Evolutionary conservation across 345 rosid species (phyloP).

Genomic region (Gossypium raimondii): DNA sequence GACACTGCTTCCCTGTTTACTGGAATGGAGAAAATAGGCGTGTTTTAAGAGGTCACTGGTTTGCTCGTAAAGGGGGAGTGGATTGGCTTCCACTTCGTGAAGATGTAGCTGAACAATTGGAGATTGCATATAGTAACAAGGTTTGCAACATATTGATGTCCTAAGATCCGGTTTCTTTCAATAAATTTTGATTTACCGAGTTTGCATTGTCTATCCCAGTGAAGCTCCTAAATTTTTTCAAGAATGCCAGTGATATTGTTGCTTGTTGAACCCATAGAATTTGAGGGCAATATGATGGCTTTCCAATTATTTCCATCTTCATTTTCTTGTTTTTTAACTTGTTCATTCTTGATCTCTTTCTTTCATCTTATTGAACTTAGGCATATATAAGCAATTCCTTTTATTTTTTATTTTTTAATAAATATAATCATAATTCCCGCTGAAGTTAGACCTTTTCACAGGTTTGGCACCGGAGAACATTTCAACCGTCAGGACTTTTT

Average conservation of each 20-base stretch:
- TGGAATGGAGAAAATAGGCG: constrained; percentile 98
- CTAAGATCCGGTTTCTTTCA: not conserved
- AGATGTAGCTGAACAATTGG: constrained; percentile 87
- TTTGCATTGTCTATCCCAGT: not conserved
- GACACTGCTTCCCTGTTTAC: constrained; percentile 90
- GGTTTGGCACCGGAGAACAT: constrained; percentile 97
- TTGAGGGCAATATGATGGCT: not conserved
- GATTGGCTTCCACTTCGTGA: constrained; percentile 97
- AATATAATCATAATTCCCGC: constrained; percentile 4
- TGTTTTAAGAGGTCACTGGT: constrained; percentile 97
- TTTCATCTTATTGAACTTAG: constrained; percentile 4
- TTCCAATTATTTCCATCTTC: not conserved
- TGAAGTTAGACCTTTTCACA: constrained; percentile 29
- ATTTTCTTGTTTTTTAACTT: constrained; percentile 8
- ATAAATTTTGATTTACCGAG: not conserved
- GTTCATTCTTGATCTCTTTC: constrained; percentile 3
- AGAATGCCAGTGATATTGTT: not conserved
- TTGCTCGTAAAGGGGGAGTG: constrained; percentile 86
- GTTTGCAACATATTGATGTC: constrained; percentile 30
- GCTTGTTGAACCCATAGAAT: not conserved
- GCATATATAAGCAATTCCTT: not conserved
- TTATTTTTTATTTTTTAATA: not conserved
- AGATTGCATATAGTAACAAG: constrained; percentile 73
- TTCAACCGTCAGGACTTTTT: constrained; percentile 90
- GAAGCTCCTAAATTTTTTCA: not conserved